Base-by-base conservation (phyloP, 2,329 filamentous ascomycete species). In the Sarocladium kiliense region DNA sequence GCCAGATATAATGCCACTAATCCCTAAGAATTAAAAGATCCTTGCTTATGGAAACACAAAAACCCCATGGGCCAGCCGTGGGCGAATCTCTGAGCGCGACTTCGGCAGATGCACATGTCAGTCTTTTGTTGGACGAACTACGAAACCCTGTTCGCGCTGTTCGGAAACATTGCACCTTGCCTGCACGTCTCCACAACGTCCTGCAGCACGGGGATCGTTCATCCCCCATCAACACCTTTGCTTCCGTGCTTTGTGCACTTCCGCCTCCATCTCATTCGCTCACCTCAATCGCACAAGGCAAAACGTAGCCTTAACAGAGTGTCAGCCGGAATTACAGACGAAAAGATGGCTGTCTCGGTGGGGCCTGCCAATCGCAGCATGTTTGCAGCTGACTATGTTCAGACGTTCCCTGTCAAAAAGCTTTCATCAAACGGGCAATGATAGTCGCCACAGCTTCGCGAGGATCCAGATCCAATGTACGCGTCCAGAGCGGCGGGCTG, bases 101-200 rank as follows among this genome's bases (percentile, higher is more conserved):
- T 32, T 49, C 44, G 44, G 44, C 44, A 49, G 44, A 49, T 49
- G 44, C 44, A 26, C 41, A 27, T 49, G 23, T 18, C 44, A 21
- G 10, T 21, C 18, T 27, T n/a, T 3, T n/a, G n/a, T n/a, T n/a
- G n/a, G n/a, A 7, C 5, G 26, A 10, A 49, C 6, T 4, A 9
- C 44, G 3, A 32, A 32, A 16, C 44, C 44, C 12, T n/a, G 26
- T 18, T 21, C 41, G 4, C 23, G 41, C 21, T 9, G 23, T 26
- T 7, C 41, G 21, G 19, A 39, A 16, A 23, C 41, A 45, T 25
- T 18, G 11, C 41, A 25, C 41, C 4, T 21, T 49, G 44, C 23
- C 44, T 49, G 44, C 26, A 49, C 26, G n/a, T 6, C 41, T 19
- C 44, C 44, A 49, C 26, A 49, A 49, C n/a, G 44, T 49, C 26